Conservation (phyloP, 2,329 filamentous ascomycete genomes). For the Grosmannia serpens region DNA sequence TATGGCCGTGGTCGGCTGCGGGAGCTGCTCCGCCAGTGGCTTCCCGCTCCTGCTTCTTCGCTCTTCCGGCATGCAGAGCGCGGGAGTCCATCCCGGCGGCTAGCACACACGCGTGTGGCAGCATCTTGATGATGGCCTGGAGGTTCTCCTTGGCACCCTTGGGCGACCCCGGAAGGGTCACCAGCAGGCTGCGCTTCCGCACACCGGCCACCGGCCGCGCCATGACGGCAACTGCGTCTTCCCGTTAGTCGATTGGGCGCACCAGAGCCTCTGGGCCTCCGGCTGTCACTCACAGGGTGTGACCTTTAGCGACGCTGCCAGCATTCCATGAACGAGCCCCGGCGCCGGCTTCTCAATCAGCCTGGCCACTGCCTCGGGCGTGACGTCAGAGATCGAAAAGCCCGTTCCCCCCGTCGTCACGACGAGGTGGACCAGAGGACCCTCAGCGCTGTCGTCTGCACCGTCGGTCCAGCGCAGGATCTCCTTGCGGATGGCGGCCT, state of each 20-base stretch:
- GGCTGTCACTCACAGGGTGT: slow-evolving; percentile 63
- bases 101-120: slow-evolving; percentile 91
- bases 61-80: slow-evolving; percentile 64
- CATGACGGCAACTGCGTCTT: slow-evolving; percentile 76
- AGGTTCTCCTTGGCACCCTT: slow-evolving; percentile 94
- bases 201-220: slow-evolving; percentile 85
- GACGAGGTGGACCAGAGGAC: slow-evolving; percentile 52
- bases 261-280: not conserved
- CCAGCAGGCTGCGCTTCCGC: slow-evolving; percentile 65
- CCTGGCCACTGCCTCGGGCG: slow-evolving; percentile 78
- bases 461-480: slow-evolving; percentile 64
- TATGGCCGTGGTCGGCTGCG: slow-evolving; percentile 10
- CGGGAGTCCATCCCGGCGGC: slow-evolving; percentile 75
- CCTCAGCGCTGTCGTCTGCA: slow-evolving; percentile 20
- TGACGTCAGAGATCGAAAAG: slow-evolving; percentile 74
- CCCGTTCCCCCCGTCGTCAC: slow-evolving; percentile 89
- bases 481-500: slow-evolving; percentile 60
- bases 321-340: slow-evolving; percentile 90
- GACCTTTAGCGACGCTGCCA: slow-evolving; percentile 68
- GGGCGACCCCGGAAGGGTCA: slow-evolving; percentile 87
- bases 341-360: slow-evolving; percentile 77
- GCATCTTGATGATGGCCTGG: slow-evolving; percentile 73
- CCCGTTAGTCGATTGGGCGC: not conserved
- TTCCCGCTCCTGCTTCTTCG: slow-evolving; percentile 74
- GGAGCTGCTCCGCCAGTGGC: slow-evolving; percentile 46